A percentile compares a stretch with the other conserved stretches of the same genome.
Conservation (phyloP, 345 rosid species). For the Moringa oleifera region DNA sequence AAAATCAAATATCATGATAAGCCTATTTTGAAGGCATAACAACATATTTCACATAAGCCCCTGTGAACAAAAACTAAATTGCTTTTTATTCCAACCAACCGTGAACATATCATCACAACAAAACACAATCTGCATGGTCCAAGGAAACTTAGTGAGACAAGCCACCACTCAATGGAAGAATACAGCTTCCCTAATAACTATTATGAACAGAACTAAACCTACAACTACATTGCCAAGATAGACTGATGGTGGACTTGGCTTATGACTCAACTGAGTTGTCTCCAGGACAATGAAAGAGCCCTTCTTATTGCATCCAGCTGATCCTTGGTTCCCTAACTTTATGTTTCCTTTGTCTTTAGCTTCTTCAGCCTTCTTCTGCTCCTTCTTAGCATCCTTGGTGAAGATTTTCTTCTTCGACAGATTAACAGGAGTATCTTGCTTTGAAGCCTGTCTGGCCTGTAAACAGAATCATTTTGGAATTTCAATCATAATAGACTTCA, state of each 20-base stretch:
- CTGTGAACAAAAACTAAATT: too few relatives aligned
- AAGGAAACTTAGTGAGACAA: neutral
- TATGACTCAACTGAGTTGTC: neutral
- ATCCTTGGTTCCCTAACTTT: too few relatives aligned
- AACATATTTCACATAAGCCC: too few relatives aligned
- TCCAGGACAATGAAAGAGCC: conserved; percentile 10
- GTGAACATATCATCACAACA: too few relatives aligned
- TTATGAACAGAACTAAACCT: conserved; percentile 10
- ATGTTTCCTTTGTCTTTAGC: neutral
- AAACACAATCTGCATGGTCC: neutral
- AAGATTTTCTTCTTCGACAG: neutral
- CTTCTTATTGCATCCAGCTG: conserved; percentile 1
- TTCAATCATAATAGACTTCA: neutral
- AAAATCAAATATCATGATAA: too few relatives aligned
- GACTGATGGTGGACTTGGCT: conserved; percentile 10
- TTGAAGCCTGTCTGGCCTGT: neutral
- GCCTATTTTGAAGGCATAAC: too few relatives aligned
- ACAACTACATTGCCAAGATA: conserved; percentile 15
- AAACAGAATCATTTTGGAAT: neutral
- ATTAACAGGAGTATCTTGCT: neutral
- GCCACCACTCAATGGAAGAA: neutral
- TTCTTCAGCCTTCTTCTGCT: neutral
- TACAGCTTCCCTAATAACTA: neutral
- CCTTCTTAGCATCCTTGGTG: neutral
- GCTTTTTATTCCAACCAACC: too few relatives aligned